These are phyloP conservation scores for Lecanicillium sp. DNA, from an alignment of 2,329 filamentous ascomycete genomes.

Conservation along the genomic window DNA sequence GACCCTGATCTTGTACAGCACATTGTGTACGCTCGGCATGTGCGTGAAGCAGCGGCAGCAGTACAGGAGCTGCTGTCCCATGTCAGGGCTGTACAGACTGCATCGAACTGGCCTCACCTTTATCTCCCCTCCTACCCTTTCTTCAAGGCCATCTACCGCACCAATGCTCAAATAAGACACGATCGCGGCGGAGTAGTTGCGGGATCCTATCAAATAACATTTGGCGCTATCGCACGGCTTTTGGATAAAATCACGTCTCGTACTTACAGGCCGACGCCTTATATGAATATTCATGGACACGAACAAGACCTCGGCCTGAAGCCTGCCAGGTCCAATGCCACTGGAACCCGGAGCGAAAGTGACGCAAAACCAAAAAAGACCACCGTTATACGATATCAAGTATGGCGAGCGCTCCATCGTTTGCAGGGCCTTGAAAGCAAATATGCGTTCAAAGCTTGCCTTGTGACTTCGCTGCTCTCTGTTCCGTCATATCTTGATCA, in stretches of 20 bases:
- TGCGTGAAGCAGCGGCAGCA: slow-evolving; percentile 41
- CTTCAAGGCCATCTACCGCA: slow-evolving; percentile 42
- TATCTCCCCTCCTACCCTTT: slow-evolving; percentile 46
- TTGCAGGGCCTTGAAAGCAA: slow-evolving; percentile 49
- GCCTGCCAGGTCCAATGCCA: slow-evolving; percentile 10
- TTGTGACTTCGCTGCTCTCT: slow-evolving; percentile 41
- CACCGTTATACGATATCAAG: slow-evolving; percentile 32
- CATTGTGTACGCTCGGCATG: slow-evolving; percentile 46
- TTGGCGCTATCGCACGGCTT: slow-evolving; percentile 33
- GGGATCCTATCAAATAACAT: slow-evolving; percentile 38
- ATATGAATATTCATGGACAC: background rate
- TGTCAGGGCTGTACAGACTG: slow-evolving; percentile 37
- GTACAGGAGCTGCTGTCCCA: slow-evolving; percentile 38
- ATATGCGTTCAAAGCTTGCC: slow-evolving; percentile 48
- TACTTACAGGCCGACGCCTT: slow-evolving; percentile 22
- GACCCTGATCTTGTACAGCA: slow-evolving; percentile 42
- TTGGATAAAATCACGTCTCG: slow-evolving; percentile 33
- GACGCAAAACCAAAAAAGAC: slow-evolving; percentile 18
- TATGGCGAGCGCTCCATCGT: slow-evolving; percentile 42
- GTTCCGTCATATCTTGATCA: slow-evolving; percentile 43
- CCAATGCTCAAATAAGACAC: slow-evolving; percentile 49
- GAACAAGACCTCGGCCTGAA: background rate
- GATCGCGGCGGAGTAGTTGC: slow-evolving; percentile 51
- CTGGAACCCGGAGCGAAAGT: slow-evolving; percentile 2
- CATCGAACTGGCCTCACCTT: slow-evolving; percentile 29